These are phyloP conservation scores for Cucumis cinereus DNA, from an alignment of 306 rosid genomes.

Conservation along the genomic window DNA sequence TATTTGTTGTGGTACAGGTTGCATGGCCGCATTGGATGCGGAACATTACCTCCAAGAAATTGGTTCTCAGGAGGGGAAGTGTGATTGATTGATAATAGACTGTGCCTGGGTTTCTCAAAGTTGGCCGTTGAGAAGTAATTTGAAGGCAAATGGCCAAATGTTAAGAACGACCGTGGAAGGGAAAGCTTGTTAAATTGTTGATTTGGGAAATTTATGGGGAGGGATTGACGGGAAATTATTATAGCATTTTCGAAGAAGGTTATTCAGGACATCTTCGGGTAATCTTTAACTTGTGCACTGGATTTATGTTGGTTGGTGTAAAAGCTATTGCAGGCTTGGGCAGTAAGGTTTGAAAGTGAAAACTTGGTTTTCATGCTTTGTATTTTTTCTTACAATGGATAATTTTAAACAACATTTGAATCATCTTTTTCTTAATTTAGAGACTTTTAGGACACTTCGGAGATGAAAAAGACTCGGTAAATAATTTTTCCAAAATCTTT, in stretches of 20 bases:
- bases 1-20: constrained; percentile 35
- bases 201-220: not conserved
- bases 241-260: not conserved
- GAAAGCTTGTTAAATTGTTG: not conserved
- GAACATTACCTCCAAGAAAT: constrained; percentile 75
- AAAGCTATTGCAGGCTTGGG: not conserved
- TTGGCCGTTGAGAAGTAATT: not conserved
- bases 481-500: no score
- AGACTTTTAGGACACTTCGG: no score
- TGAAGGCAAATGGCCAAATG: not conserved
- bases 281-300: not conserved
- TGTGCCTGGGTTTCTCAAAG: constrained; percentile 3
- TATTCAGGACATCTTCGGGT: not conserved
- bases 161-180: not conserved
- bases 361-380: not conserved
- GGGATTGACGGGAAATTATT: not conserved
- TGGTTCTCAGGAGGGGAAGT: constrained; percentile 51
- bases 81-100: constrained; percentile 36
- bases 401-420: no score
- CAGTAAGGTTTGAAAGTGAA: not conserved
- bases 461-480: no score
- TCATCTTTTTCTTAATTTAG: no score
- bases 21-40: constrained; percentile 96
- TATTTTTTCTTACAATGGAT: no score
- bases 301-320: not conserved